Evolutionary conservation across 192 early-diverging fungal genomes (phyloP), one percentile per base, ranked within the genome.

Genomic region (Thamnidium elegans): DNA sequence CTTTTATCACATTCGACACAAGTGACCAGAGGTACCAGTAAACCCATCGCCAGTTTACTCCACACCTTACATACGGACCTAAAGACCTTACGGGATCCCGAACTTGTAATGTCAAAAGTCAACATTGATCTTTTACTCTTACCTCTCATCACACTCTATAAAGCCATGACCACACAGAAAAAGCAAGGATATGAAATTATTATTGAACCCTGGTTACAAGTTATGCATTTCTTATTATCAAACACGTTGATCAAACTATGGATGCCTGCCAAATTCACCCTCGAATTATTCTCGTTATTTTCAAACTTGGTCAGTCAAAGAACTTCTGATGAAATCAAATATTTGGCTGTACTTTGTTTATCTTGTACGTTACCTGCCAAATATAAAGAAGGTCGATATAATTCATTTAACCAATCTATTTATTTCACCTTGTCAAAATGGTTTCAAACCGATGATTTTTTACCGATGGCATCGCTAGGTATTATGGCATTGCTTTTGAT

Each of bases 301-400:
- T 43, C 50, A 8, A 52, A 21, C 13, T 6, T 19, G 6, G 45
- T 64, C n/a, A 10, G 56, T 54, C 48, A 52, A 46, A 63, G 6
- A 36, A 15, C 60, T 8, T 72, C 71, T 34, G 75, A 77, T 50
- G 71, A 77, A 55, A 59, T 62, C 10, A 68, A 70, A 36, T 31
- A 61, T 17, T 55, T 67, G 0, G 45, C 58, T 14, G 39, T 79
- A 1, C 17, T 50, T 19, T 75, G 73, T 58, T 46, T 75, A 42
- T 52, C 67, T 17, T 9, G 48, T 7, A 59, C 53, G 21, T 46
- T 75, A 11, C 72, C 72, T 5, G 48, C 43, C 6, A 36, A 58
- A 7, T 52, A 62, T 34, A 17, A 34, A 43, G 51, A 65, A 36
- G 48, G 39, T 8, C 55, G 64, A 39, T 44, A 52, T 26, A 8